Evolutionary conservation across 768 basidiomycete genomes (phyloP).

Genomic region (Favolaschia claudopus): DNA sequence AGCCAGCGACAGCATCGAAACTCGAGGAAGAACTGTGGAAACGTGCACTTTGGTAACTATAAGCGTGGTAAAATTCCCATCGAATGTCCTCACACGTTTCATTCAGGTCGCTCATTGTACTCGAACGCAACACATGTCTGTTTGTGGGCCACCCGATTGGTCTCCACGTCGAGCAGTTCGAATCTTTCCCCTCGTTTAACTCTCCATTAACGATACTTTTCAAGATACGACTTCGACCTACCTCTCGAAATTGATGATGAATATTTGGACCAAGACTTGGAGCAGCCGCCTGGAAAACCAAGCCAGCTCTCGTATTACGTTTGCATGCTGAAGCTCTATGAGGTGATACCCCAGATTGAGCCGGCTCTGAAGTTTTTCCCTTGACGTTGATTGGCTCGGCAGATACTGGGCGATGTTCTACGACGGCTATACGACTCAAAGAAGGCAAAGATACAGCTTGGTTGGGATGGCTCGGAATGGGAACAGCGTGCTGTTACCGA

Average conservation of each 20-base stretch:
- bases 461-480: constrained; percentile 44
- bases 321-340: constrained; percentile 45
- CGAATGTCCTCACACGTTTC: background rate
- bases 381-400: too few relatives aligned
- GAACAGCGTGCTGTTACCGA: constrained; percentile 53
- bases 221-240: constrained; percentile 58
- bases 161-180: constrained; percentile 60
- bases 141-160: constrained; percentile 59
- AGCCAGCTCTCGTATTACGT: constrained; percentile 46
- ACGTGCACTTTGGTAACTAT: constrained; percentile 49
- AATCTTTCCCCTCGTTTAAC: background rate
- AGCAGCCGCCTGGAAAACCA: constrained; percentile 51
- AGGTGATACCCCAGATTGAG: constrained; percentile 36
- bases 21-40: constrained; percentile 59
- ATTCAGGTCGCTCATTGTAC: constrained; percentile 37
- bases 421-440: constrained; percentile 30
- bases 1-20: constrained; percentile 35
- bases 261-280: constrained; percentile 58
- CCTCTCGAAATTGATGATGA: constrained; percentile 61
- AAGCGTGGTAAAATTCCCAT: too few relatives aligned
- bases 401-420: constrained; percentile 4
- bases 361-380: too few relatives aligned
- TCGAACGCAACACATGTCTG: constrained; percentile 38
- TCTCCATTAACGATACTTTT: background rate
- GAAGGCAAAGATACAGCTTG: constrained; percentile 44